Evolutionary conservation across 75 land plant genomes (phyloP), one percentile per base, ranked within the genome.

Genomic region (Cryptomeria japonica): DNA sequence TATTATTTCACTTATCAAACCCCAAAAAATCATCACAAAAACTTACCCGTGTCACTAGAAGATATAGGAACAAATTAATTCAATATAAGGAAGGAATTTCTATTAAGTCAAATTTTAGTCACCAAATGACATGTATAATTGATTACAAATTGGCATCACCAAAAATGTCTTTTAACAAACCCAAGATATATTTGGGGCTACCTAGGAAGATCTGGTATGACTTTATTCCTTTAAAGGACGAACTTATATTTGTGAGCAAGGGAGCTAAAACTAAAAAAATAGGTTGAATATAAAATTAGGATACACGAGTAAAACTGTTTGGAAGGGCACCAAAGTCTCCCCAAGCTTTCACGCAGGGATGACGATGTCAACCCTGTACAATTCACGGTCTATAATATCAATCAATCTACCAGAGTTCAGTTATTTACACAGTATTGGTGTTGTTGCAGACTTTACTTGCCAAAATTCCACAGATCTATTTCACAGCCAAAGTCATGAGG

Each of bases 391-490:
- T 58, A 58, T 22, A 22, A 58, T 58, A 58, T 58, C 64, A 58
- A 58, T 58, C 25, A 58, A 58, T 58, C 5, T 58, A 58, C 25
- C 64, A 18, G 64, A 58, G 25, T 58, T 58, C 25, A 58, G 64
- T 22, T 58, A 58, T 58, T 58, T 58, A 58, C 64, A 58, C 15
- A 3, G 55, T 14, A 13, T 13, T 51, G 55, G 13, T 58, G 64
- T 18, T 58, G 64, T 22, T 19, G 28, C 22, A 19, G 16, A 58
- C 25, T 31, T 82, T 16, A 85, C 64, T 85, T 85, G 47, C 38
- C 68, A 53, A 85, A 85, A 39, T 85, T 85, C 86, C 86, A 85
- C 34, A 85, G 37, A 85, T 85, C 86, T 34, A 56, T 85, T 56
- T 85, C 86, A 37, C 64, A 55, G 0, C 34, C 68, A 8, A 49